phyloP scores from a whole-genome alignment of 805 yeast genomes.

The Spathaspora arborariae region DNA sequence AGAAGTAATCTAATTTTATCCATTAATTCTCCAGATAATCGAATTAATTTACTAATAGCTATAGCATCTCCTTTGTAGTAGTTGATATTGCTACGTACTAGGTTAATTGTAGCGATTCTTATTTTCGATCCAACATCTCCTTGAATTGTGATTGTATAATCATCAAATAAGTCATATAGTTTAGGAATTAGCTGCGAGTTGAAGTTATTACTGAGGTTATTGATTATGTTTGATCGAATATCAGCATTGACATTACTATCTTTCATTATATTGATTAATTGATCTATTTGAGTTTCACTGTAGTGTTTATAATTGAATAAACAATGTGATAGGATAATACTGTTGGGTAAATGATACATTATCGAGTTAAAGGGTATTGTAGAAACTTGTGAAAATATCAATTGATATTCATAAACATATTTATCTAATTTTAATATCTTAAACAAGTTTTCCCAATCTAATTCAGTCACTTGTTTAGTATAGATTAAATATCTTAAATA shows the following conservation, averaged over 20 bases:
- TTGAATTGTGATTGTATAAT: constrained; percentile 72
- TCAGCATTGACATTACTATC: constrained; percentile 27
- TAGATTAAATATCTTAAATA: constrained; percentile 17
- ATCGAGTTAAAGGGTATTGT: constrained; percentile 20
- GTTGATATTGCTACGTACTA: constrained; percentile 28
- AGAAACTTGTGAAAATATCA: constrained; percentile 13
- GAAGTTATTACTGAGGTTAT: constrained; percentile 15
- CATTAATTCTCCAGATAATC: constrained; percentile 63
- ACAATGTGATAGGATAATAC: constrained; percentile 15
- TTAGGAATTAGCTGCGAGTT: not conserved
- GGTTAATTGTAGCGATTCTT: constrained; percentile 46
- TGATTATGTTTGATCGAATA: constrained; percentile 22
- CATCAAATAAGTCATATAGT: constrained; percentile 50
- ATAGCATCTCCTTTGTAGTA: not conserved
- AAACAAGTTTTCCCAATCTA: constrained; percentile 16
- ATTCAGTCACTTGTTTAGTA: not conserved
- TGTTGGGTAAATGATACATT: constrained; percentile 33
- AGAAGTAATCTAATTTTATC: constrained; percentile 49
- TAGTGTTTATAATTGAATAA: constrained; percentile 24
- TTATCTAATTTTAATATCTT: constrained; percentile 11
- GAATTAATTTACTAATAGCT: constrained; percentile 37
- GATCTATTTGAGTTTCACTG: constrained; percentile 9
- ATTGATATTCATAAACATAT: constrained; percentile 9
- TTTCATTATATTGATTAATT: constrained; percentile 22
- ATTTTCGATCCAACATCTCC: constrained; percentile 92